These are phyloP conservation scores for Rubroboletus satanas DNA, from an alignment of 768 basidiomycete species.

Conservation along the genomic window DNA sequence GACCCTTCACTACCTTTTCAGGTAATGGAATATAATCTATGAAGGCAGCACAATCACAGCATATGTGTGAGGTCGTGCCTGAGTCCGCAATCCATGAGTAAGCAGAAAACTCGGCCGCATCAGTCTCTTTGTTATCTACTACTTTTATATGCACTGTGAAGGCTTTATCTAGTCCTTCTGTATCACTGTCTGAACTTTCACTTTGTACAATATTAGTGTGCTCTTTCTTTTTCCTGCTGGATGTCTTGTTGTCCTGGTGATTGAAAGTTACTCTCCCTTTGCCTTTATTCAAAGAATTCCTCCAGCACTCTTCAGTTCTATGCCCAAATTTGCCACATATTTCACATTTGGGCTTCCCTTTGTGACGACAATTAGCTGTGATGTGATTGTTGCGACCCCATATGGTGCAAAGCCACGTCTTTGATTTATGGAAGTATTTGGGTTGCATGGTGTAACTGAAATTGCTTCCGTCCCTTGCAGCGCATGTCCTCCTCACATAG, in stretches of 20 bases:
- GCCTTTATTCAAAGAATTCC: neutral
- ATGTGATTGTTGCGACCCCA: neutral
- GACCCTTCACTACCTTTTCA: too few species aligned
- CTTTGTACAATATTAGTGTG: too few species aligned
- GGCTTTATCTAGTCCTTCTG: neutral
- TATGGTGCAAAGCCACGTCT: too few species aligned
- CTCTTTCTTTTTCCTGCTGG: neutral
- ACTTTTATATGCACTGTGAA: neutral
- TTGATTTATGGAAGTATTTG: too few species aligned
- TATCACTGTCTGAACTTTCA: neutral
- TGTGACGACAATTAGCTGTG: neutral
- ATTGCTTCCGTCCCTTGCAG: too few species aligned
- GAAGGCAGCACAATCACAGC: too few species aligned
- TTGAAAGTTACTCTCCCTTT: neutral
- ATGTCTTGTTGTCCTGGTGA: neutral
- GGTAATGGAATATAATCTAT: too few species aligned
- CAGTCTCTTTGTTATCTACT: neutral
- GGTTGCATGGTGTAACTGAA: too few species aligned
- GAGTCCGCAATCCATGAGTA: too few species aligned
- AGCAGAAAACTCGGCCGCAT: neutral
- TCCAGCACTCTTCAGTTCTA: neutral
- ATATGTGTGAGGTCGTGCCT: too few species aligned
- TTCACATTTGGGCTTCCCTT: neutral
- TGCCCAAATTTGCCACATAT: constrained; percentile 1
- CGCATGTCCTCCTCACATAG: too few species aligned